Evolutionary conservation across 208 protist species (phyloP), one percentile per base, ranked within the genome.

Genomic region (Trichomonas vaginalis): DNA sequence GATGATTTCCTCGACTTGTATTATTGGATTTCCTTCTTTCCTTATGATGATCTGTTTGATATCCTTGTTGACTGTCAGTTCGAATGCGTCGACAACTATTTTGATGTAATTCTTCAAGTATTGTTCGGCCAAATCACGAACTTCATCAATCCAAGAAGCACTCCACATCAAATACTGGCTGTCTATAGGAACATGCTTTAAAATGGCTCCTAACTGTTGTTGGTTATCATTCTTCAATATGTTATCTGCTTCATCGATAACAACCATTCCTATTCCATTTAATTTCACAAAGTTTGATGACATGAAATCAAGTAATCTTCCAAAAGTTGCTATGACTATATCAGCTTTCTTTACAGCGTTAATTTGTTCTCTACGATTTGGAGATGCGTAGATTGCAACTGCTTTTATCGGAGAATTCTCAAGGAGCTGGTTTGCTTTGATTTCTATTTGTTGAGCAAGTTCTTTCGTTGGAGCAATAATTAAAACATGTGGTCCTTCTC

Each of bases 161-260:
- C 98, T 98, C 97, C 99, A 99, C 98, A 99, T 98, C 15, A 99
- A 97, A 27, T 98, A 99, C 96, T 99, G 98, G 95, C 98, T 98
- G 0, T 96, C 97, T 37, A 96, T 90, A 83, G 45, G 80, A 6
- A 96, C 62, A 56, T 46, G 47, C 42, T 27, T 61, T 45, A 98
- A 96, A 40, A 97, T 95, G 80, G 95, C 96, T 35, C 97, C 95
- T 35, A 98, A 79, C 14, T 97, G 96, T 12, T 97, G 96, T 92
- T 96, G 97, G 80, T 97, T 98, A 96, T 62, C 96, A 32, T 97
- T 86, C 39, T 97, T 98, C 37, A 99, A 97, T 80, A 99, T 96
- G 27, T 98, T 95, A 97, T 99, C 98, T 9, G 98, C 98, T 97
- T 99, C 98, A 96, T 99, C 98, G 56, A 99, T 95, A 37, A 87